Percentiles rank a stretch among this genome's conserved stretches.
Conservation (phyloP, 176 grass and related monocot genomes). For the Juncus effusus region DNA sequence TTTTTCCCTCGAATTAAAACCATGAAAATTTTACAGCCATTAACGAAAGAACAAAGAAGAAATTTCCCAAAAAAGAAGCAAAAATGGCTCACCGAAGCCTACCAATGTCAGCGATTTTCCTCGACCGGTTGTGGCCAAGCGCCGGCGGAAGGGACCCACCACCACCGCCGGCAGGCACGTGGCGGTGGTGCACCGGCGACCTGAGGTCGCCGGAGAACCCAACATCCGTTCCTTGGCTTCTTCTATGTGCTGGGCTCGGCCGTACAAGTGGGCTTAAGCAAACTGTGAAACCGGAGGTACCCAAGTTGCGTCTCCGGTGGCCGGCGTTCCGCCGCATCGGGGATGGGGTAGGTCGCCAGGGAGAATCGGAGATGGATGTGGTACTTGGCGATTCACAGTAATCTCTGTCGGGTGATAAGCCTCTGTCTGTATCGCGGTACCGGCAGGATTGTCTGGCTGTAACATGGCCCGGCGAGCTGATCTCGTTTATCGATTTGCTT, state of each 20-base stretch:
- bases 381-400: conserved; percentile 31
- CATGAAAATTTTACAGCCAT: conserved; percentile 18
- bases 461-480: not conserved
- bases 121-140: conserved; percentile 56
- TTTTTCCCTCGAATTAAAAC: conserved; percentile 28
- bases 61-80: not conserved
- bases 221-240: conserved; percentile 33
- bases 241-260: conserved; percentile 52
- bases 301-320: conserved; percentile 32
- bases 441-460: conserved; percentile 32
- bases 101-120: conserved; percentile 58
- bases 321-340: conserved; percentile 42
- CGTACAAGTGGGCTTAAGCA: conserved; percentile 87
- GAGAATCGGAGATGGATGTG: conserved; percentile 38
- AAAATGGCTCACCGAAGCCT: conserved; percentile 55
- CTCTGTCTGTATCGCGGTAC: conserved; percentile 42
- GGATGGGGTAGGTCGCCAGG: conserved; percentile 57
- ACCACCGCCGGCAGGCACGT: conserved; percentile 12
- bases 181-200: conserved; percentile 53
- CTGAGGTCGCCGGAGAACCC: conserved; percentile 54
- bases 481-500: not conserved
- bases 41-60: conserved; percentile 12
- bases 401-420: conserved; percentile 50
- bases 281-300: conserved; percentile 48
- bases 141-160: conserved; percentile 25